These are phyloP conservation scores for Diaporthe sp. DNA, from an alignment of 2,329 filamentous ascomycete genomes.

Conservation along the genomic window DNA sequence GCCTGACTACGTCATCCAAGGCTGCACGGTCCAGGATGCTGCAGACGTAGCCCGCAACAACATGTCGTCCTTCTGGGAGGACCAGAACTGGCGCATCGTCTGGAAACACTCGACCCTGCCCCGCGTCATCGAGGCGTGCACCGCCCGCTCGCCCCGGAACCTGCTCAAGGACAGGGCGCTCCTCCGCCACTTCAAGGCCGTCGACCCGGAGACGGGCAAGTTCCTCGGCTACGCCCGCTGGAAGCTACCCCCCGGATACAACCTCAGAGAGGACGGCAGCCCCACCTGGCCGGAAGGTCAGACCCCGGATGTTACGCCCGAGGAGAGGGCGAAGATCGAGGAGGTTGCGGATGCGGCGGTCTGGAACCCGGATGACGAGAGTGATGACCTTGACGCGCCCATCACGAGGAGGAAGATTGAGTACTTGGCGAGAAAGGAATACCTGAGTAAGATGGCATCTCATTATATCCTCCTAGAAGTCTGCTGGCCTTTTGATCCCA, in stretches of 20 bases:
- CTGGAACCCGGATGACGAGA: slow-evolving; percentile 36
- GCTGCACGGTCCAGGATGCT: slow-evolving; percentile 41
- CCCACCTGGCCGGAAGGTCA: slow-evolving; percentile 42
- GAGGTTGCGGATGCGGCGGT: slow-evolving; percentile 38
- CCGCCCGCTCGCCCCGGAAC: slow-evolving; percentile 37
- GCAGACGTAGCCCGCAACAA: slow-evolving; percentile 43
- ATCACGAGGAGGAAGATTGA: slow-evolving; percentile 35
- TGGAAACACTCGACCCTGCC: slow-evolving; percentile 38
- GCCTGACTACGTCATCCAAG: slow-evolving; percentile 35
- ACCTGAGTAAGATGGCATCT: slow-evolving; percentile 42
- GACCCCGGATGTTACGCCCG: slow-evolving; percentile 39
- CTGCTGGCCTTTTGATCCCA: too few species aligned
- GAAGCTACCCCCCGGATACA: slow-evolving; percentile 36
- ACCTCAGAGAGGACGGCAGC: slow-evolving; percentile 6
- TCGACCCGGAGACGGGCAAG: slow-evolving; percentile 43
- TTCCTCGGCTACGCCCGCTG: slow-evolving; percentile 45
- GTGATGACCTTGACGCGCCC: slow-evolving; percentile 39
- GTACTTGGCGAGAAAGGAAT: slow-evolving; percentile 38
- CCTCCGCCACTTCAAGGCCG: slow-evolving; percentile 44
- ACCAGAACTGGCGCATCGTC: slow-evolving; percentile 41
- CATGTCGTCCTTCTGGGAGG: slow-evolving; percentile 44
- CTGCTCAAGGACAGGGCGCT: slow-evolving; percentile 41
- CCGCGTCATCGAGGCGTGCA: slow-evolving; percentile 24
- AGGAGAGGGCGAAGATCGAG: slow-evolving; percentile 38
- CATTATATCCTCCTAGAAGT: too few species aligned